Base-by-base conservation (phyloP, 345 rosid species). In the Brassica cretica region DNA sequence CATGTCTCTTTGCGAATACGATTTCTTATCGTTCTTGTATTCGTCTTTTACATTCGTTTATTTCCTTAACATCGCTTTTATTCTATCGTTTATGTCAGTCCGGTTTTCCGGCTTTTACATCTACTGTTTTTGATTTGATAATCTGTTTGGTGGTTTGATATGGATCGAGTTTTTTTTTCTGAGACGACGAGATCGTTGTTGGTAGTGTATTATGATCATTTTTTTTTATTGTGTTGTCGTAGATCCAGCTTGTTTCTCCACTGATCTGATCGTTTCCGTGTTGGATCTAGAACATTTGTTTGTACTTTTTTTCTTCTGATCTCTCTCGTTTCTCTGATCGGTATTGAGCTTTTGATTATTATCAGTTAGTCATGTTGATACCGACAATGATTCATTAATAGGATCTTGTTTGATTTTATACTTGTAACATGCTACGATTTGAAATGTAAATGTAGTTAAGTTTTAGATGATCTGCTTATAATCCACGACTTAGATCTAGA, bases 141-240 rank as follows among this genome's bases (percentile, higher is more conserved):
- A 37, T 60, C 14, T 66, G 25, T 59, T 51, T 69, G 41, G 21
- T 65, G 21, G 25, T 18, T 53, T 55, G 61, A 60, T 25, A 2
- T 25, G 16, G 68, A 59, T 44, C 46, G 2, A 27, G 11, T 14
- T 74, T 27, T 7, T 27, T 62, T 55, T 21, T 8, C 3, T 65
- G 0, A 58, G 65, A 24, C 8, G 56, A 55, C 27, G 11, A 5
- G 56, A 70, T 77, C 16, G 10, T 8, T 58, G 61, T 71, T 62
- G 68, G 72, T 72, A 44, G 68, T 41, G 58, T 30, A n/a, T 61
- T 16, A 37, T 14, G 72, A 77, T 71, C 35, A 59, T 71, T 77
- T 37, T 58, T 7, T 64, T 25, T 25, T 25, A 15, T 78, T 53
- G 8, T 32, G 9, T 30, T 71, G 25, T 14, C 56, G 73, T 72